These are phyloP conservation scores for Theobroma cacao DNA, from an alignment of 345 rosid genomes.

Conservation along the genomic window DNA sequence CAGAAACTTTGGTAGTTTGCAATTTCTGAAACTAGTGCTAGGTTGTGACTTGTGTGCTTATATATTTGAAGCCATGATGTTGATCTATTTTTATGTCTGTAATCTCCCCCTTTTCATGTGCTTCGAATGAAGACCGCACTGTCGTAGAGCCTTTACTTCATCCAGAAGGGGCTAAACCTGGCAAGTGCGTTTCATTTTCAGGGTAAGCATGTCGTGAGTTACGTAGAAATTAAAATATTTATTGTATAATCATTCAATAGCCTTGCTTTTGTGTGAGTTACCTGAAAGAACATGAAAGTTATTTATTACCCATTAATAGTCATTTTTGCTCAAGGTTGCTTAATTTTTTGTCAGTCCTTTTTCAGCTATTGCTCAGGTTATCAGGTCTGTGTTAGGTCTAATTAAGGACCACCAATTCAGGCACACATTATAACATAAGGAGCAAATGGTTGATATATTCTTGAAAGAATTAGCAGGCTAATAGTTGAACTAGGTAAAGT, in stretches of 20 bases:
- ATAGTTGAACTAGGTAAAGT: not conserved
- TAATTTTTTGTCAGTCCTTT: not conserved
- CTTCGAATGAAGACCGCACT: constrained; percentile 83
- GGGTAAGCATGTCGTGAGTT: constrained; percentile 49
- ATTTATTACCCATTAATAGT: not conserved
- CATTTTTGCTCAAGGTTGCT: not conserved
- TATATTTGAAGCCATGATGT: not conserved
- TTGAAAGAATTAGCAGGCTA: not conserved
- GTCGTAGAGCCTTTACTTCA: constrained; percentile 78
- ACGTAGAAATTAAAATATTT: not conserved
- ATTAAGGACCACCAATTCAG: not conserved
- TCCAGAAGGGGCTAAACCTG: constrained; percentile 76
- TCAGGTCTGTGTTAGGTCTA: not conserved
- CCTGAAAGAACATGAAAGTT: not conserved
- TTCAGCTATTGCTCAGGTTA: not conserved
- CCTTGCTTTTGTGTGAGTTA: not conserved
- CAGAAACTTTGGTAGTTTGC: not conserved
- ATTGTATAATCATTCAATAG: not conserved
- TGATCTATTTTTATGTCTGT: constrained; percentile 2
- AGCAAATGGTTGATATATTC: not conserved
- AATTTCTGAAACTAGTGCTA: not conserved
- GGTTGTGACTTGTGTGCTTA: not conserved
- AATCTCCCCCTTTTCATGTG: constrained; percentile 48
- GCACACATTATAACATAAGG: not conserved
- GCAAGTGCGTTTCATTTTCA: constrained; percentile 66